phyloP scores from a whole-genome alignment of 371 early-diverging fungal species.

The Dichotomocladium elegans region DNA sequence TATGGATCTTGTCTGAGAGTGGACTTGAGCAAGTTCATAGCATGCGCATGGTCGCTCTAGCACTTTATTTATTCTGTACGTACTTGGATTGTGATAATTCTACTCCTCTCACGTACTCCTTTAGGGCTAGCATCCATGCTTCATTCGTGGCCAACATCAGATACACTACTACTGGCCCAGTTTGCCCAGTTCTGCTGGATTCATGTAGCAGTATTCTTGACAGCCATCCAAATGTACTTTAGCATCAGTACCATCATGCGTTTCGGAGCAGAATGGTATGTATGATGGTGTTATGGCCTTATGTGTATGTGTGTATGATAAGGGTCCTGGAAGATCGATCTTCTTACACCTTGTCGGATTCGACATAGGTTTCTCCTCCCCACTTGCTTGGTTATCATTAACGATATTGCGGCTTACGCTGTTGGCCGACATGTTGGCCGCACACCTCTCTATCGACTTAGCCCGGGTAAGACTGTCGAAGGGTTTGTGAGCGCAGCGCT shows the following conservation, averaged over 20 bases:
- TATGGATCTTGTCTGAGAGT: background rate
- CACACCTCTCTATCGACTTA: constrained; percentile 90
- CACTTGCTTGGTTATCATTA: constrained; percentile 88
- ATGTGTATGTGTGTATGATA: background rate
- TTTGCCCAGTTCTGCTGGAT: constrained; percentile 22
- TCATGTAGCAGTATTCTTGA: constrained; percentile 22
- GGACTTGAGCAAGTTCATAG: background rate
- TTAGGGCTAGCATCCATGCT: background rate
- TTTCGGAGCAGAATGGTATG: constrained; percentile 25
- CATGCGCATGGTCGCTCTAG: background rate
- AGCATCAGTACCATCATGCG: constrained; percentile 17
- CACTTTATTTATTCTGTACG: constrained; percentile 3
- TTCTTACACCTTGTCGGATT: constrained; percentile 3
- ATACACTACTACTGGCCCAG: background rate
- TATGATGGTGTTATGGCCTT: background rate
- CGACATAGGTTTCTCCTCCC: constrained; percentile 79
- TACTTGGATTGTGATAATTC: background rate
- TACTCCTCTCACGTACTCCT: background rate
- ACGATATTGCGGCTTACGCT: constrained; percentile 98
- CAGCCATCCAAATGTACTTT: constrained; percentile 19
- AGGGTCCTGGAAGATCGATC: constrained; percentile 4
- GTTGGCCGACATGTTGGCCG: constrained; percentile 92
- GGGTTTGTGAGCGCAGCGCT: constrained; percentile 96
- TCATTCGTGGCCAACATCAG: background rate
- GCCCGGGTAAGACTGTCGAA: constrained; percentile 99